phyloP scores from a whole-genome alignment of 495 filamentous ascomycete species.

The Delitschia confertaspora region DNA sequence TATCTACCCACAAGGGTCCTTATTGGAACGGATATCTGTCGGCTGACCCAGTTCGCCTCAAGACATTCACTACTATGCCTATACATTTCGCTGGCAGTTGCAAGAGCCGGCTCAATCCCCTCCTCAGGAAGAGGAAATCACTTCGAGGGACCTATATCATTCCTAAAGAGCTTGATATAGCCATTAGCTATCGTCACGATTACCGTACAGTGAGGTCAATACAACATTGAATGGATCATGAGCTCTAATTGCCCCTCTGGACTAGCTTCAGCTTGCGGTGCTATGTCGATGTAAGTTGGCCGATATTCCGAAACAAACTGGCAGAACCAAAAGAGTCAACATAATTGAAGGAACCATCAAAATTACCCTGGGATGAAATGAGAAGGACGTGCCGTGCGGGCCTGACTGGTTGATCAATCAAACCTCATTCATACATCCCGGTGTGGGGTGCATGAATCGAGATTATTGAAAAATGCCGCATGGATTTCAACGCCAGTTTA shows the following conservation, averaged over 20 bases:
- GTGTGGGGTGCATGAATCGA: conserved; percentile 24
- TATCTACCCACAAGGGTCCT: too few relatives aligned
- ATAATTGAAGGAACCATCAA: neutral
- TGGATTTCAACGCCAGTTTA: neutral
- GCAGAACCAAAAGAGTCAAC: neutral
- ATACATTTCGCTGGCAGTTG: too few relatives aligned
- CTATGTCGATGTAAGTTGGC: conserved; percentile 11
- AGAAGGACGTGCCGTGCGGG: conserved; percentile 12
- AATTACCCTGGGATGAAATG: conserved; percentile 1
- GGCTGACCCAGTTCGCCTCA: too few relatives aligned
- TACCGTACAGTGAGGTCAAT: neutral
- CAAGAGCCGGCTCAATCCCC: too few relatives aligned
- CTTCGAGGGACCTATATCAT: too few relatives aligned
- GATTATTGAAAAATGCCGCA: conserved; percentile 12
- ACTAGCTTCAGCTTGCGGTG: too few relatives aligned
- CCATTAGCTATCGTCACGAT: too few relatives aligned
- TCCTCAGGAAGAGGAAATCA: too few relatives aligned
- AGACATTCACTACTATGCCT: too few relatives aligned
- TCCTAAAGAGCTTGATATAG: too few relatives aligned
- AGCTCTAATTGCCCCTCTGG: too few relatives aligned
- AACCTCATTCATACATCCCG: conserved; percentile 1
- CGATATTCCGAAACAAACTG: conserved; percentile 11
- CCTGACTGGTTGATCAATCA: conserved; percentile 21
- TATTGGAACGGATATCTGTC: too few relatives aligned
- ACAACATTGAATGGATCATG: neutral